Evolutionary conservation across 495 filamentous ascomycete species (phyloP).

Genomic region (Aspergillus sparsus): DNA sequence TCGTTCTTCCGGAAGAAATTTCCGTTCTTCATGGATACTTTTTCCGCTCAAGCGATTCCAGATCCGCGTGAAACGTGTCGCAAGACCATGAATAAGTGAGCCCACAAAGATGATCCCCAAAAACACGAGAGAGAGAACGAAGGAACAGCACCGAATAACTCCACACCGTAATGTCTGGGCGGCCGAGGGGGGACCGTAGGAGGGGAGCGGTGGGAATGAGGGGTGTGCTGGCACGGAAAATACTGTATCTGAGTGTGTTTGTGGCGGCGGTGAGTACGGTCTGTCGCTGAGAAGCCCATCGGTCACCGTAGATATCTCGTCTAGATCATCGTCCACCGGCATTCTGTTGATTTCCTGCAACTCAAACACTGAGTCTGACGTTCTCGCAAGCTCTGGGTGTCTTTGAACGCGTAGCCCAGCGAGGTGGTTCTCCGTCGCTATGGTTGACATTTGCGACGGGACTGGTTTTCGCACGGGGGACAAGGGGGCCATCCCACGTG

Average conservation of each 20-base stretch:
- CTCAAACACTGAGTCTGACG: conserved; percentile 11
- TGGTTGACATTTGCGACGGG: conserved; percentile 8
- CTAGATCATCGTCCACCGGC: conserved; percentile 15
- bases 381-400: neutral
- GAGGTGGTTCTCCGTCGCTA: conserved; percentile 6
- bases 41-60: conserved; percentile 52
- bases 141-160: conserved; percentile 62
- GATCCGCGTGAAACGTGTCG: conserved; percentile 44
- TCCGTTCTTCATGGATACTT: conserved; percentile 59
- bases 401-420: neutral
- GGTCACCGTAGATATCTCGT: conserved; percentile 16
- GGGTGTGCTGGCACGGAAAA: conserved; percentile 53
- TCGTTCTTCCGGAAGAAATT: conserved; percentile 73
- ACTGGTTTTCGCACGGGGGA: neutral
- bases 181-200: conserved; percentile 74
- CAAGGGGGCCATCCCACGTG: neutral
- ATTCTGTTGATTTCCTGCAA: conserved; percentile 17
- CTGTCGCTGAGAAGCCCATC: conserved; percentile 21
- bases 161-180: conserved; percentile 64
- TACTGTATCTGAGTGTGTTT: neutral
- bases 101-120: conserved; percentile 74
- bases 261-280: neutral
- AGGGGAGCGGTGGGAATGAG: conserved; percentile 82
- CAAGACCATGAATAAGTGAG: conserved; percentile 63
- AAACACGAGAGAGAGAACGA: conserved; percentile 75